These are phyloP conservation scores for Hypericum perforatum DNA, from an alignment of 345 rosid species.

Conservation along the genomic window DNA sequence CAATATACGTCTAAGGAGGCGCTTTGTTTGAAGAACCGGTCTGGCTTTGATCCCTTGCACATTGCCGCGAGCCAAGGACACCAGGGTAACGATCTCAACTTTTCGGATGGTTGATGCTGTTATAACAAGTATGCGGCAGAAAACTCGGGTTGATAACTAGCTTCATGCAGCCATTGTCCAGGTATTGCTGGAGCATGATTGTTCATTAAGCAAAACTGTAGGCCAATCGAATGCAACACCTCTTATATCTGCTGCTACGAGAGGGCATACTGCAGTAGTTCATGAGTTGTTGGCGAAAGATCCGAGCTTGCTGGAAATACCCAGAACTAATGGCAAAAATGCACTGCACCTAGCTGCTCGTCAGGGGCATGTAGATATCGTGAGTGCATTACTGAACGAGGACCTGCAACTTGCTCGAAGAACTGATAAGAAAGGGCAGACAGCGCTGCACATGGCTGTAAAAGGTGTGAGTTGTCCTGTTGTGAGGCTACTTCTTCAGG, in stretches of 20 bases:
- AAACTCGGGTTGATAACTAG: slow-evolving; percentile 6
- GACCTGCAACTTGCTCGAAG: slow-evolving; percentile 71
- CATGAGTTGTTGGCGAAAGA: slow-evolving; percentile 53
- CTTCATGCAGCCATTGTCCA: slow-evolving; percentile 62
- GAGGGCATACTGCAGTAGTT: slow-evolving; percentile 61
- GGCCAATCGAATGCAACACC: slow-evolving; percentile 86
- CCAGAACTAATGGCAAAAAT: slow-evolving; percentile 75
- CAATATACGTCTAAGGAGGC: slow-evolving; percentile 19
- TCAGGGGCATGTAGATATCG: slow-evolving; percentile 81
- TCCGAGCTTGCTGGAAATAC: slow-evolving; percentile 45
- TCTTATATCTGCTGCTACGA: slow-evolving; percentile 67
- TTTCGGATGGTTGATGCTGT: background rate
- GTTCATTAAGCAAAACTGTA: slow-evolving; percentile 48
- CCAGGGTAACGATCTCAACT: slow-evolving; percentile 13
- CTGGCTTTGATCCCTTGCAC: slow-evolving; percentile 18
- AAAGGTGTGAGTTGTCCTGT: slow-evolving; percentile 65
- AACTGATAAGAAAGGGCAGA: slow-evolving; percentile 91
- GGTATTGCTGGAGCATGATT: slow-evolving; percentile 59
- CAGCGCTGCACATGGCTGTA: slow-evolving; percentile 91
- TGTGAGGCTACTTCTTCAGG: slow-evolving; percentile 59
- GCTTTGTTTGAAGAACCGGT: slow-evolving; percentile 17
- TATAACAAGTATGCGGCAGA: background rate
- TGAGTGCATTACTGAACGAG: slow-evolving; percentile 46
- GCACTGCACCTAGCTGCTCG: slow-evolving; percentile 87
- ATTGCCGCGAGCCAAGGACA: slow-evolving; percentile 21